A percentile compares a stretch with the other conserved stretches of the same genome.
Conservation (phyloP, 352 stramenopile species). For the Globisporangium cylindrosporum region DNA sequence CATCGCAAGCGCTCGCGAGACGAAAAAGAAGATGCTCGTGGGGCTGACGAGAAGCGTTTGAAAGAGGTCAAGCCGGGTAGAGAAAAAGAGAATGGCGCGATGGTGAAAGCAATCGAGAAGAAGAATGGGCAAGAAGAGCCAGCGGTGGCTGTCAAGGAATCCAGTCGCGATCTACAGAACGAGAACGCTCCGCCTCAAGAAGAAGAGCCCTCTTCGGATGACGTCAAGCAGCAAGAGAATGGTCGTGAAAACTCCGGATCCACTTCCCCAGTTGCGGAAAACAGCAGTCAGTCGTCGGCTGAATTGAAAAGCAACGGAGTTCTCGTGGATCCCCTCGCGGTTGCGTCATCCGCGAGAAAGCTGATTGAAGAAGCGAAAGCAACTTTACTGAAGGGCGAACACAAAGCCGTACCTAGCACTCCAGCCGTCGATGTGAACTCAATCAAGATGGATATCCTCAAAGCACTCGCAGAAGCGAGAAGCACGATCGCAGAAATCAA, state of each 20-base stretch:
- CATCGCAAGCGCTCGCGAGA: conserved; percentile 19
- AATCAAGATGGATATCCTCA: conserved; percentile 82
- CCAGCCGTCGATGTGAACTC: conserved; percentile 56
- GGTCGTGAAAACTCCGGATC: background rate
- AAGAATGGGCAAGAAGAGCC: background rate
- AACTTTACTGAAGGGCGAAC: conserved; percentile 1
- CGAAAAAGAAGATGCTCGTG: background rate
- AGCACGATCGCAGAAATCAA: conserved; percentile 75
- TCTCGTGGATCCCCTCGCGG: background rate
- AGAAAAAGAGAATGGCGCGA: background rate
- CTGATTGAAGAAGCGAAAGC: conserved; percentile 17
- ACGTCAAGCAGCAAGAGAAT: background rate
- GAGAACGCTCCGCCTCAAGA: background rate
- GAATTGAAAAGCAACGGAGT: background rate
- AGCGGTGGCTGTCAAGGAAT: background rate
- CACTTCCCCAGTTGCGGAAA: conserved; percentile 4
- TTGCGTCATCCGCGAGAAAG: conserved; percentile 9
- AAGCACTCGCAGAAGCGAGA: conserved; percentile 68
- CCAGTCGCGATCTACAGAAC: background rate
- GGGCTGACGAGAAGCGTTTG: background rate
- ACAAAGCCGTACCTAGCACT: background rate
- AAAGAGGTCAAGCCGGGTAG: background rate
- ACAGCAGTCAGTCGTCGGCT: conserved; percentile 7
- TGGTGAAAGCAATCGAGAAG: conserved; percentile 1
- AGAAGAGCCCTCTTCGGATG: background rate